Conservation (phyloP, 306 rosid species). For the Cicer pinnatifidum region DNA sequence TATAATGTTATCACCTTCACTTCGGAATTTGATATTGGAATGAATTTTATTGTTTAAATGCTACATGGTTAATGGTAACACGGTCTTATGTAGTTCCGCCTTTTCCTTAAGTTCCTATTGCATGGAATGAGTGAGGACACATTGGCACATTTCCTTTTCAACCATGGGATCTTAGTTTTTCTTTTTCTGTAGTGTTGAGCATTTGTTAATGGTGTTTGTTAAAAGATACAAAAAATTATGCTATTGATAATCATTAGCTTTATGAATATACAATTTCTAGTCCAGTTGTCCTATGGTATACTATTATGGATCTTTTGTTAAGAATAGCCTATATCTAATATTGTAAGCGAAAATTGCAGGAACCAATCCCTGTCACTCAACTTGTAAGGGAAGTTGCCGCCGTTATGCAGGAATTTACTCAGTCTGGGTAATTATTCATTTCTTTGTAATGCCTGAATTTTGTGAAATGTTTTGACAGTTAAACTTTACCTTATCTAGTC, state of each 20-base stretch:
- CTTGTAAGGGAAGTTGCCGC: constrained; percentile 97
- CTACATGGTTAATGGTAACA: neutral
- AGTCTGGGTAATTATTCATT: constrained; percentile 74
- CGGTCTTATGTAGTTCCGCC: neutral
- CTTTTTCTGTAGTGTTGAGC: neutral
- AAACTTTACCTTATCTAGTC: constrained; percentile 11
- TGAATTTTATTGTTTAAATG: neutral
- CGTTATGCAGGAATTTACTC: constrained; percentile 97
- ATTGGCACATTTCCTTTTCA: neutral
- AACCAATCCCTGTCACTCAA: constrained; percentile 92
- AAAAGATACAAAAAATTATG: neutral
- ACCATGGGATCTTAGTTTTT: constrained; percentile 8
- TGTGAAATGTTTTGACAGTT: constrained; percentile 4
- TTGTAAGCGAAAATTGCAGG: constrained; percentile 56
- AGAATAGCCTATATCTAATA: constrained; percentile 8
- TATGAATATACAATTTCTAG: neutral
- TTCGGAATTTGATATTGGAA: neutral
- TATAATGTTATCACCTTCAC: neutral
- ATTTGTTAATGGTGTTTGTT: neutral
- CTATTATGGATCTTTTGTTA: neutral
- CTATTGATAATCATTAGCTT: constrained; percentile 2
- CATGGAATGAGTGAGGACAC: neutral
- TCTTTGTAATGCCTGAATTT: neutral
- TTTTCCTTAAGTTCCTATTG: constrained; percentile 17
- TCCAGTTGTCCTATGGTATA: constrained; percentile 10